phyloP scores from a whole-genome alignment of 495 filamentous ascomycete species.

The Aspergillus diversus region DNA sequence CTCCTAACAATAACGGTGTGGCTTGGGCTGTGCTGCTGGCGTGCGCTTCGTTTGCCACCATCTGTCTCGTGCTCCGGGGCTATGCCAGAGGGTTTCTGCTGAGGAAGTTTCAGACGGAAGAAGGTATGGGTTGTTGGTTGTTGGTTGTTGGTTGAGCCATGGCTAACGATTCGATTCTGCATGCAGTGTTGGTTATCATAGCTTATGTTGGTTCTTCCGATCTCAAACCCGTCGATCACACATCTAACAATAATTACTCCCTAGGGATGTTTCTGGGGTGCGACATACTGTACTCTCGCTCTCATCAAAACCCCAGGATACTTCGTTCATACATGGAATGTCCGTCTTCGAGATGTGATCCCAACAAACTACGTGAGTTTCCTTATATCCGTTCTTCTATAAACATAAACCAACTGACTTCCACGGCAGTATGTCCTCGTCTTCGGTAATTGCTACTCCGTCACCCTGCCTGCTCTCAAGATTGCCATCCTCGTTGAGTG shows the following conservation, averaged over 20 bases:
- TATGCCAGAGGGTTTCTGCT: slow-evolving; percentile 28
- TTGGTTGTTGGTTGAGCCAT: too few relatives aligned
- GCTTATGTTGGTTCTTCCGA: background rate
- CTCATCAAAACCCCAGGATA: slow-evolving; percentile 27
- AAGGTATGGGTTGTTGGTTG: slow-evolving; percentile 12
- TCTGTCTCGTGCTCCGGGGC: slow-evolving; percentile 20
- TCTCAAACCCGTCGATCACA: background rate
- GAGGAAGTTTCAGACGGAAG: slow-evolving; percentile 23
- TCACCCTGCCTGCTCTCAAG: slow-evolving; percentile 27
- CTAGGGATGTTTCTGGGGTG: slow-evolving; percentile 25
- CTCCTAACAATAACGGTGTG: slow-evolving; percentile 26
- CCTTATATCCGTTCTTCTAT: background rate
- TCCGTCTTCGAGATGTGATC: slow-evolving; percentile 23
- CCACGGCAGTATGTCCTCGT: slow-evolving; percentile 13
- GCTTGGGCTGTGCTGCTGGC: slow-evolving; percentile 18
- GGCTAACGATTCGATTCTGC: too few relatives aligned
- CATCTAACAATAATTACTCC: background rate
- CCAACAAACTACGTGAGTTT: slow-evolving; percentile 24
- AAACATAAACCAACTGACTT: background rate
- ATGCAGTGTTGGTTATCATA: slow-evolving; percentile 7
- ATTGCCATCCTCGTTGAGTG: slow-evolving; percentile 30
- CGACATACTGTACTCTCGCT: slow-evolving; percentile 18
- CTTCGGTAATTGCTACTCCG: slow-evolving; percentile 19
- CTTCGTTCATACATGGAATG: slow-evolving; percentile 31
- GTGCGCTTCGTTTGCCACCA: slow-evolving; percentile 22